These are phyloP conservation scores for Suillus sp. DNA, from an alignment of 768 basidiomycete genomes.

Conservation along the genomic window DNA sequence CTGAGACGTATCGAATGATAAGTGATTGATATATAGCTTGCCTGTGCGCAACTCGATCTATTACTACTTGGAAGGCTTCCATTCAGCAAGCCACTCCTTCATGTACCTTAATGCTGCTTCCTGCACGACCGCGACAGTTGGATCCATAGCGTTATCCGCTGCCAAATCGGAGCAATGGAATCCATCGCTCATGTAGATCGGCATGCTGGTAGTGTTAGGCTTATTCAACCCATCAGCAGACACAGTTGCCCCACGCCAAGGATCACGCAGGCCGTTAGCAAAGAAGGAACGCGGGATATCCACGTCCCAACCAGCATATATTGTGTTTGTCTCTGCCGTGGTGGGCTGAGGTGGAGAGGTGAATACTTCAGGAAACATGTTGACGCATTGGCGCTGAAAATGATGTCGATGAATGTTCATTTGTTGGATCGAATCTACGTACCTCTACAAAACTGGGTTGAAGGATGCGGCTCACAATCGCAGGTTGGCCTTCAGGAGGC, in stretches of 20 bases:
- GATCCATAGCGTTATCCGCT: slow-evolving; percentile 44
- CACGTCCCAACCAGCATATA: slow-evolving; percentile 69
- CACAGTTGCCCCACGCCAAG: slow-evolving; percentile 70
- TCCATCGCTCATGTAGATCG: slow-evolving; percentile 59
- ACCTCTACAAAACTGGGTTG: slow-evolving; percentile 34
- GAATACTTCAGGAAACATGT: slow-evolving; percentile 66
- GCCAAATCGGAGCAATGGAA: slow-evolving; percentile 70
- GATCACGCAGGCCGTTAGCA: slow-evolving; percentile 66
- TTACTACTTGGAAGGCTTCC: slow-evolving; percentile 17
- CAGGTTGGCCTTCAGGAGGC: slow-evolving; percentile 39
- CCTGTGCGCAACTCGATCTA: not conserved
- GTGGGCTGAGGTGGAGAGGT: slow-evolving; percentile 46
- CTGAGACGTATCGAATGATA: not conserved
- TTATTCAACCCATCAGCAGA: slow-evolving; percentile 54
- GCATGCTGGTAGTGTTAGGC: slow-evolving; percentile 53
- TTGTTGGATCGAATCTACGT: not conserved
- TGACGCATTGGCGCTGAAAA: slow-evolving; percentile 63
- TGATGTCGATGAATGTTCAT: not conserved
- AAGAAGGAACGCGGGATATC: slow-evolving; percentile 62
- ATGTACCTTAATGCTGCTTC: slow-evolving; percentile 52
- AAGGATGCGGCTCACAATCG: slow-evolving; percentile 37
- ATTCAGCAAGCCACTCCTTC: slow-evolving; percentile 54
- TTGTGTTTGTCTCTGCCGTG: slow-evolving; percentile 44
- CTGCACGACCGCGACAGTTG: slow-evolving; percentile 57
- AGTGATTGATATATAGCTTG: not conserved